Conservation (phyloP, 345 rosid species). For the Rubroshorea leprosula region DNA sequence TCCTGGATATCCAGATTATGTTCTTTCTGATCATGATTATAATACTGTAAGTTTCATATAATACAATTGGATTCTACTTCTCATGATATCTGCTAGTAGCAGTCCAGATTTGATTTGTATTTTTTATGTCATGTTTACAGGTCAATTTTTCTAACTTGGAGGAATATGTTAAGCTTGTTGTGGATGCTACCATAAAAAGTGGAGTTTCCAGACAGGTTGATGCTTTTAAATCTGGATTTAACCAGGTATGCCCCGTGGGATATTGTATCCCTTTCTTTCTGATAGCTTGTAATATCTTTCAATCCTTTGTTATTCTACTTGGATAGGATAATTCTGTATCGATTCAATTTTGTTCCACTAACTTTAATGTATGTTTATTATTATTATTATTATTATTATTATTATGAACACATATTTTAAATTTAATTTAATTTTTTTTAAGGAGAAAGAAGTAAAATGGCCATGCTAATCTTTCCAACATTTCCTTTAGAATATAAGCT, state of each 20-base stretch:
- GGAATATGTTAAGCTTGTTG: conserved; percentile 58
- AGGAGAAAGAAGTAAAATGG: too few species aligned
- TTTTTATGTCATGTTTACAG: conserved; percentile 27
- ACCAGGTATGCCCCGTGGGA: conserved; percentile 40
- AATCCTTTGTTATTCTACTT: background rate
- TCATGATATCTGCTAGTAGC: conserved; percentile 5
- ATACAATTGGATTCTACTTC: conserved; percentile 1
- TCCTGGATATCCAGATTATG: conserved; percentile 77
- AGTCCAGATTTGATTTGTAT: conserved; percentile 4
- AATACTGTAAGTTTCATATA: conserved; percentile 36
- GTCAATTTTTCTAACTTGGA: conserved; percentile 68
- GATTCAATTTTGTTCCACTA: background rate
- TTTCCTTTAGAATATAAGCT: too few species aligned
- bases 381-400: too few species aligned
- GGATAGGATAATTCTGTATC: background rate
- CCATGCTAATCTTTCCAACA: too few species aligned
- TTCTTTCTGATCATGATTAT: conserved; percentile 33
- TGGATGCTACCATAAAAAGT: conserved; percentile 61
- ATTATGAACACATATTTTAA: too few species aligned
- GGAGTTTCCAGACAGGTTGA: conserved; percentile 83
- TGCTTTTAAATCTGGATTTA: conserved; percentile 88
- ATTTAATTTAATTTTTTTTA: too few species aligned
- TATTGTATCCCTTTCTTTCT: background rate
- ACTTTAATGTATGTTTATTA: too few species aligned
- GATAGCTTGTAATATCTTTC: too few species aligned